These are phyloP conservation scores for Zancudomyces culisetae DNA, from an alignment of 371 early-diverging fungal species.

Conservation along the genomic window DNA sequence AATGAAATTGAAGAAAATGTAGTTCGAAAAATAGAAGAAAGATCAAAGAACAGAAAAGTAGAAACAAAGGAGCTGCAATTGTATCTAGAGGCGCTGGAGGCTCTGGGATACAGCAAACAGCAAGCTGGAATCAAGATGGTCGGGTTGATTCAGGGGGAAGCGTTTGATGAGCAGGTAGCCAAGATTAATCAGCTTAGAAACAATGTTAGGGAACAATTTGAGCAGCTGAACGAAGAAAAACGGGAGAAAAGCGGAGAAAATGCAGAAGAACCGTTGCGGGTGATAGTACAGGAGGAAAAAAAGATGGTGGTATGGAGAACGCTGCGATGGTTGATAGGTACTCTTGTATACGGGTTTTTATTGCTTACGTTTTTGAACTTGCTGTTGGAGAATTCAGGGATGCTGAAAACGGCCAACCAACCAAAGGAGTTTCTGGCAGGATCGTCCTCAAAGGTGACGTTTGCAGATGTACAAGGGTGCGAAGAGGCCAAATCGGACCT, in stretches of 20 bases:
- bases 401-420: conserved; percentile 39
- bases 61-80: background rate
- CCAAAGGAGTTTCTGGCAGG: conserved; percentile 49
- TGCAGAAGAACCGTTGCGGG: conserved; percentile 45
- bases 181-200: background rate
- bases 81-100: background rate
- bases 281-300: conserved; percentile 26
- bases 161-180: background rate
- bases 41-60: background rate
- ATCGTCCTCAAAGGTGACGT: conserved; percentile 22
- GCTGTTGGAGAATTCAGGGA: conserved; percentile 53
- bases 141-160: background rate
- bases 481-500: conserved; percentile 94
- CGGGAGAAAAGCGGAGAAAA: conserved; percentile 36
- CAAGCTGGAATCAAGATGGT: background rate
- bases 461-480: conserved; percentile 90
- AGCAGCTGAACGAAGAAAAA: conserved; percentile 37
- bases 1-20: background rate
- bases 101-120: background rate
- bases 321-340: conserved; percentile 45
- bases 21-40: background rate
- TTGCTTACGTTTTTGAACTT: conserved; percentile 52
- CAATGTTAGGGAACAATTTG: conserved; percentile 64
- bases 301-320: conserved; percentile 49
- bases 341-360: conserved; percentile 56